These are phyloP conservation scores for Omphalea diandra DNA, from an alignment of 441 rosid species.

Conservation along the genomic window DNA sequence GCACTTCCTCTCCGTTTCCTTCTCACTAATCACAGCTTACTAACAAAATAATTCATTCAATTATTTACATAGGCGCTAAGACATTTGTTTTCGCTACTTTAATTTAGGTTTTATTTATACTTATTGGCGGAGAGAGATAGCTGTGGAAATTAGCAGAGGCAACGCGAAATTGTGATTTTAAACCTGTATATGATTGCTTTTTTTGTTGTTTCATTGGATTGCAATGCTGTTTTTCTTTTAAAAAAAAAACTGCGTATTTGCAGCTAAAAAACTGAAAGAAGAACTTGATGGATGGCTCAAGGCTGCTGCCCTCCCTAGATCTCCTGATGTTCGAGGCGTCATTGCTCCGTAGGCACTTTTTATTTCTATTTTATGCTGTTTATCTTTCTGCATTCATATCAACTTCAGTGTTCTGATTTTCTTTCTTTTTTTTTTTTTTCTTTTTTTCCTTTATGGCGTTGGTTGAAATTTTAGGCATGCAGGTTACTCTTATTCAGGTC, in stretches of 20 bases:
- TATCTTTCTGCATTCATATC: background rate
- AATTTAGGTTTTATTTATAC: constrained; percentile 8
- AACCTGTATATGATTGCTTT: too few relatives aligned
- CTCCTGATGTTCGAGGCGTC: constrained; percentile 82
- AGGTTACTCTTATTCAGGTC: constrained; percentile 89
- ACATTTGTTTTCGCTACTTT: background rate
- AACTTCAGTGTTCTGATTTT: background rate
- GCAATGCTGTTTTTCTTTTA: background rate
- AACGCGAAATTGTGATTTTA: too few relatives aligned
- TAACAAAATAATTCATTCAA: background rate
- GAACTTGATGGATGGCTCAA: constrained; percentile 86
- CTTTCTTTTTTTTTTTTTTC: too few relatives aligned
- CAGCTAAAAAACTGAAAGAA: constrained; percentile 67
- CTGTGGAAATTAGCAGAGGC: too few relatives aligned
- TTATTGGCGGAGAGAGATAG: too few relatives aligned
- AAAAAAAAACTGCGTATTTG: background rate
- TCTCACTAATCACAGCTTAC: background rate
- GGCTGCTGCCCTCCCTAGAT: constrained; percentile 59
- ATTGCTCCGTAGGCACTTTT: constrained; percentile 89
- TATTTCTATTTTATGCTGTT: constrained; percentile 16
- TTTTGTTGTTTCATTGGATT: background rate
- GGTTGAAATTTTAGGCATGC: constrained; percentile 72
- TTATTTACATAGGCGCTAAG: background rate
- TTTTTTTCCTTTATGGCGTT: constrained; percentile 8
- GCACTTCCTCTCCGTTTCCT: background rate